These are phyloP conservation scores for Apiospora kogelbergensis DNA, from an alignment of 2,329 filamentous ascomycete species.

Conservation along the genomic window DNA sequence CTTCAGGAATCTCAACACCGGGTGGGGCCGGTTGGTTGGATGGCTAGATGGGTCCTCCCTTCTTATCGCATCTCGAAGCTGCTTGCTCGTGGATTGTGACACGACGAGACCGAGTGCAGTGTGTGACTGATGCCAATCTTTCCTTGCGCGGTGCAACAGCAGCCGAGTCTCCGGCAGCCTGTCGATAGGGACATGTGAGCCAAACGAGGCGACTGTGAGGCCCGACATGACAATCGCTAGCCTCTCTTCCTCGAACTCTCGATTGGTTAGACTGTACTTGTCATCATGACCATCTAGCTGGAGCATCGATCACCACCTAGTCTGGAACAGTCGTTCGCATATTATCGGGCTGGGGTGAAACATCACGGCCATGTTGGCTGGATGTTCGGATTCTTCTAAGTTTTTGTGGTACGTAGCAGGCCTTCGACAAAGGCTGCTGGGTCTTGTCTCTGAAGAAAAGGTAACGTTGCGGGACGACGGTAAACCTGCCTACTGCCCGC, in stretches of 20 bases:
- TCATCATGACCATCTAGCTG: background rate
- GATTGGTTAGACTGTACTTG: background rate
- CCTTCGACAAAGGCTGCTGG: too few relatives aligned
- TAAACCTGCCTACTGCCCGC: too few relatives aligned
- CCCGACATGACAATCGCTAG: background rate
- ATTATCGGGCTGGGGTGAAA: background rate
- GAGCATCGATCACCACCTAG: background rate
- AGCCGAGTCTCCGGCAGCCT: background rate
- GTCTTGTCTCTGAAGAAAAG: too few relatives aligned
- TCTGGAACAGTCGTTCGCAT: background rate
- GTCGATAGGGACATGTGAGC: conserved; percentile 4
- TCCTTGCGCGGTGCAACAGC: background rate
- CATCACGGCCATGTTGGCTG: background rate
- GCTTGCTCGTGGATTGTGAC: conserved; percentile 2
- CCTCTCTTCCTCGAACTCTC: background rate
- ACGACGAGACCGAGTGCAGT: background rate
- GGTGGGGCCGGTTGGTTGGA: background rate
- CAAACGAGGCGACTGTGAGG: background rate
- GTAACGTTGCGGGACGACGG: background rate
- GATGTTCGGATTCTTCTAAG: background rate
- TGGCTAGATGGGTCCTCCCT: background rate
- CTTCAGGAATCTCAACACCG: background rate
- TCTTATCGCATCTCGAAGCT: background rate
- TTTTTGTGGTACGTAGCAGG: background rate
- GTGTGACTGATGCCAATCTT: conserved; percentile 4